A percentile compares a stretch with the other conserved stretches of the same genome.
Conservation (phyloP, 176 grass and related monocot species). For the Oryza punctata region DNA sequence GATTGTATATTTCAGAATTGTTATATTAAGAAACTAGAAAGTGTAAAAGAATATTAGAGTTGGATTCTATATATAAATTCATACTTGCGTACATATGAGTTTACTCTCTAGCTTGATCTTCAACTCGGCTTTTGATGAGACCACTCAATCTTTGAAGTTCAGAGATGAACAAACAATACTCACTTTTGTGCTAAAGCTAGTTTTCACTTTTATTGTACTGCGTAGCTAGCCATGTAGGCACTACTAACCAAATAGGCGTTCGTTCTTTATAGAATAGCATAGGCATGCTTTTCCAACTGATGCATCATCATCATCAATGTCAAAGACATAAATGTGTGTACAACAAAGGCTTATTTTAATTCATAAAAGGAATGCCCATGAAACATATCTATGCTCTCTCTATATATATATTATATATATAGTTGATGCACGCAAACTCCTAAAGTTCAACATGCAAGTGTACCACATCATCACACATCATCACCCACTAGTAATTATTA, state of each 20-base stretch:
- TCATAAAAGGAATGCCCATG: not conserved
- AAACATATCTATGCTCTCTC: too few relatives aligned
- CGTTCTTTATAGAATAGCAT: not conserved
- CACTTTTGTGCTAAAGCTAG: not conserved
- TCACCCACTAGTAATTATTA: too few relatives aligned
- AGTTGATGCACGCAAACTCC: too few relatives aligned
- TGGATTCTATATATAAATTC: too few relatives aligned
- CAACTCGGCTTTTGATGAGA: not conserved
- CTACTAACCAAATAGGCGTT: too few relatives aligned
- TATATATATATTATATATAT: too few relatives aligned
- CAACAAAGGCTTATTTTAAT: not conserved
- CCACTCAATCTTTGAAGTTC: not conserved
- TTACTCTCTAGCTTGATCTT: too few relatives aligned
- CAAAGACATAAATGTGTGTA: not conserved
- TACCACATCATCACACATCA: too few relatives aligned
- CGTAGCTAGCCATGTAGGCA: not conserved
- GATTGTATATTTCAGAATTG: too few relatives aligned
- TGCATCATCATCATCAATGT: not conserved
- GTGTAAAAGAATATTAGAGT: too few relatives aligned
- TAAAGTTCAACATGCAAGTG: too few relatives aligned
- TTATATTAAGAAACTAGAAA: too few relatives aligned
- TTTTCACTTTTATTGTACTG: not conserved
- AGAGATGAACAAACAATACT: not conserved
- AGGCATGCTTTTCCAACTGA: not conserved
- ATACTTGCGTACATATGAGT: not conserved